Conservation (phyloP, 169 alveolate species). For the Plasmodium malariae region DNA sequence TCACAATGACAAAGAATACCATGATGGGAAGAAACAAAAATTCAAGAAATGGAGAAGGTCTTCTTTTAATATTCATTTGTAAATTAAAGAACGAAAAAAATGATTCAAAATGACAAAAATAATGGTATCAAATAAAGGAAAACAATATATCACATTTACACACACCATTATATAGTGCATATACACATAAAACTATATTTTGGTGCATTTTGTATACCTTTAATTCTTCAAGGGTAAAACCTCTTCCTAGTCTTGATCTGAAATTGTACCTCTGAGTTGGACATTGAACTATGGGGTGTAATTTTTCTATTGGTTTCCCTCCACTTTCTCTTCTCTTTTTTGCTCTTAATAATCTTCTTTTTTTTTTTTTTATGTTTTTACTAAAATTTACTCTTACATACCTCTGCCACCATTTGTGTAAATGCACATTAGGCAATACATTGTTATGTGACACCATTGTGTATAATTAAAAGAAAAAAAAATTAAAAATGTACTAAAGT, state of each 20-base stretch:
- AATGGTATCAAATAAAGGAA: neutral
- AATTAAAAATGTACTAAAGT: constrained; percentile 10
- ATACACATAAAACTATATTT: neutral
- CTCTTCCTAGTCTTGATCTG: constrained; percentile 98
- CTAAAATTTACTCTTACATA: constrained; percentile 98
- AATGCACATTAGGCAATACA: constrained; percentile 97
- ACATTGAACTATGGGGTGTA: constrained; percentile 96
- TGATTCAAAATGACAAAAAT: neutral
- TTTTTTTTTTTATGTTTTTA: constrained; percentile 97
- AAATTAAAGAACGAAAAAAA: neutral
- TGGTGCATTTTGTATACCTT: constrained; percentile 81
- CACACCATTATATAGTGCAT: constrained; percentile 4
- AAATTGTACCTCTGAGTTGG: constrained; percentile 98
- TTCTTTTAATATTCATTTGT: neutral
- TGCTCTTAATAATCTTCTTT: constrained; percentile 94
- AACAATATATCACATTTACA: too few species aligned
- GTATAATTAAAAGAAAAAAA: constrained; percentile 54
- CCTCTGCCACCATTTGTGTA: constrained; percentile 97
- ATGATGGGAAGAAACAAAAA: constrained; percentile 64
- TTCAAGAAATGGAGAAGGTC: neutral
- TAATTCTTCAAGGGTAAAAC: constrained; percentile 98
- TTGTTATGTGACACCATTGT: constrained; percentile 95
- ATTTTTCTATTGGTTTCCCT: constrained; percentile 96
- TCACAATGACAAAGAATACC: too few species aligned
- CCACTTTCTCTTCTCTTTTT: constrained; percentile 91